Evolutionary conservation across 2,329 filamentous ascomycete genomes (phyloP).

Genomic region (Endoconidiophora polonica): DNA sequence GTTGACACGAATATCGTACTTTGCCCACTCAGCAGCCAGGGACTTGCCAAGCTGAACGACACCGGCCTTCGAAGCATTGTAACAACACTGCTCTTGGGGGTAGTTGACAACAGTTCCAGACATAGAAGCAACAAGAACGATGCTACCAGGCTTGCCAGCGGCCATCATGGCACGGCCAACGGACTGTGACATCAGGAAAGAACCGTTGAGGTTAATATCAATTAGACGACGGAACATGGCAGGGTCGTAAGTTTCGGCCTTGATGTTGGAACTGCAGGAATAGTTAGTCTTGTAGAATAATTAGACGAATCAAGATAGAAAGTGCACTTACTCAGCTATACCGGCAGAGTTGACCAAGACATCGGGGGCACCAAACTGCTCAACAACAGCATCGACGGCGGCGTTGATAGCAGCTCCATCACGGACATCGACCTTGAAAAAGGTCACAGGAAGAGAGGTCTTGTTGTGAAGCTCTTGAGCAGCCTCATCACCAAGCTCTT

Average conservation of each 20-base stretch:
- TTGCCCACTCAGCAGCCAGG: conserved; percentile 70
- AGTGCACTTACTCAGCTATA: conserved; percentile 42
- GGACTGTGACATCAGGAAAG: conserved; percentile 62
- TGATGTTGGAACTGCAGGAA: conserved; percentile 48
- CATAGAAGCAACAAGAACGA: conserved; percentile 67
- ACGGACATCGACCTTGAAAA: conserved; percentile 66
- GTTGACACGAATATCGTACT: conserved; percentile 67
- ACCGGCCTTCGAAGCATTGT: conserved; percentile 72
- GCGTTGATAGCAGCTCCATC: conserved; percentile 53
- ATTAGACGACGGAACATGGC: conserved; percentile 64
- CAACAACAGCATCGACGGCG: conserved; percentile 48
- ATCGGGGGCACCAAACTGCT: conserved; percentile 52
- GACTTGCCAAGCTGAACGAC: conserved; percentile 66
- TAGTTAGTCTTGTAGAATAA: conserved; percentile 8
- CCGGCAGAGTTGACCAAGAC: conserved; percentile 67
- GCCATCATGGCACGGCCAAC: conserved; percentile 57
- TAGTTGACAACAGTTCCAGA: conserved; percentile 74
- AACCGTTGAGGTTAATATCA: conserved; percentile 68
- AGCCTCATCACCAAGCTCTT: conserved; percentile 53
- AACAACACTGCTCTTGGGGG: conserved; percentile 67
- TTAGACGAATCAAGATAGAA: conserved; percentile 21
- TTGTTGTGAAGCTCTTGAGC: conserved; percentile 54
- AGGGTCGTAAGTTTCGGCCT: conserved; percentile 59
- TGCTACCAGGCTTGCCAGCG: conserved; percentile 52
- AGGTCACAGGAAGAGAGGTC: conserved; percentile 56